phyloP scores from a whole-genome alignment of 192 early-diverging fungal genomes.

The Gamsiella multidivaricata region DNA sequence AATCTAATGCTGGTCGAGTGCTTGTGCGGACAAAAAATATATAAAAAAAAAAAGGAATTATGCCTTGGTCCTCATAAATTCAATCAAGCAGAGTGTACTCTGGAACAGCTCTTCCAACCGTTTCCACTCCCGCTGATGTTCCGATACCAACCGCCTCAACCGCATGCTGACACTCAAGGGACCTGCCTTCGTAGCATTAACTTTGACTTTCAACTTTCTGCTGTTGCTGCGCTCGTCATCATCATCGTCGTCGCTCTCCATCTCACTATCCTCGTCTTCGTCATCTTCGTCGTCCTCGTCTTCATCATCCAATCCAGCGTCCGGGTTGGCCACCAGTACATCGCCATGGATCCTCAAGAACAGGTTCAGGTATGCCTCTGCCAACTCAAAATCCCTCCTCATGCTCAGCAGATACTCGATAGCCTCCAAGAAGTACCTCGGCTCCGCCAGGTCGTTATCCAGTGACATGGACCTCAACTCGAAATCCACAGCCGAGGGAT shows the following conservation, averaged over 20 bases:
- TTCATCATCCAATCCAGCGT: slow-evolving; percentile 57
- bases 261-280: slow-evolving; percentile 40
- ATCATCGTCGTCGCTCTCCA: slow-evolving; percentile 40
- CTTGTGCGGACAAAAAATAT: too few species aligned
- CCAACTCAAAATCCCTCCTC: slow-evolving; percentile 88
- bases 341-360: slow-evolving; percentile 88
- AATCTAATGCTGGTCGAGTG: too few species aligned
- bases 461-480: slow-evolving; percentile 83
- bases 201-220: slow-evolving; percentile 36
- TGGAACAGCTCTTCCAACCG: slow-evolving; percentile 71
- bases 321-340: slow-evolving; percentile 71
- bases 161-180: slow-evolving; percentile 44
- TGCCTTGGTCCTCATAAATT: slow-evolving; percentile 64
- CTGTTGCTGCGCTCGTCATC: slow-evolving; percentile 8
- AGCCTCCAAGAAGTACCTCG: slow-evolving; percentile 76
- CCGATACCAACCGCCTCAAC: slow-evolving; percentile 42
- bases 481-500: slow-evolving; percentile 86
- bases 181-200: slow-evolving; percentile 42
- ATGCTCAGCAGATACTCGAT: slow-evolving; percentile 67
- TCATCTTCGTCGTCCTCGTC: slow-evolving; percentile 20
- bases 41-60: too few species aligned
- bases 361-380: slow-evolving; percentile 80
- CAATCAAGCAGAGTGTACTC: slow-evolving; percentile 70
- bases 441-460: slow-evolving; percentile 70
- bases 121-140: slow-evolving; percentile 65